Percentiles rank a stretch among this genome's conserved stretches.
Evolutionary conservation across 179 eudicot genomes (phyloP).

Genomic region (Amaranthus tricolor): DNA sequence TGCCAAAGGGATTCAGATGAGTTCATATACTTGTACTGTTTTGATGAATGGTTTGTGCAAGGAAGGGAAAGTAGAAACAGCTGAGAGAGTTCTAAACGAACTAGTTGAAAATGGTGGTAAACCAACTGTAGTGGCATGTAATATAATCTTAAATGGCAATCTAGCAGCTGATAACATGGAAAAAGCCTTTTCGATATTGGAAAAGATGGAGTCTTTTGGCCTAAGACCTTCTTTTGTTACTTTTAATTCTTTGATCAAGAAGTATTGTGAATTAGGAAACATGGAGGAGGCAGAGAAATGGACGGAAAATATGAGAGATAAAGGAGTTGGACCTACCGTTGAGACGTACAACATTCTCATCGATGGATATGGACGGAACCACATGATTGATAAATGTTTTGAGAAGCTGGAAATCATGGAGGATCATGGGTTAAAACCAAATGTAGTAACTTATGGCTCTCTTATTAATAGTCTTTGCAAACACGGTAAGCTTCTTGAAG

Average conservation of each 20-base stretch:
- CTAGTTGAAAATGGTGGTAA: conserved; percentile 40
- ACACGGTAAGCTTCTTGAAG: conserved; percentile 63
- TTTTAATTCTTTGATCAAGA: conserved; percentile 51
- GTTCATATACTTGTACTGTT: conserved; percentile 46
- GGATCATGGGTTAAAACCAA: conserved; percentile 48
- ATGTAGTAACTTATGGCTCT: conserved; percentile 67
- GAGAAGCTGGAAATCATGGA: conserved; percentile 66
- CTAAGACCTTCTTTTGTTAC: conserved; percentile 48
- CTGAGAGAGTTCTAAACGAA: conserved; percentile 47
- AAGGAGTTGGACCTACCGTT: conserved; percentile 46
- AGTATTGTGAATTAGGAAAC: conserved; percentile 45
- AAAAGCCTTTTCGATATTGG: conserved; percentile 44
- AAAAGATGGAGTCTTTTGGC: conserved; percentile 49
- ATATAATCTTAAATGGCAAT: conserved; percentile 62
- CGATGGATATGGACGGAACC: conserved; percentile 58
- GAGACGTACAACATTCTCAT: conserved; percentile 67
- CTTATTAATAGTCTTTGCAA: conserved; percentile 66
- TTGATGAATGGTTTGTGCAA: conserved; percentile 73
- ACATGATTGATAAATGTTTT: conserved; percentile 56
- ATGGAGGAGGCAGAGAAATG: conserved; percentile 56
- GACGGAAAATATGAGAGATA: conserved; percentile 55
- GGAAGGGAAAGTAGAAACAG: conserved; percentile 56
- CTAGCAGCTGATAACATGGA: conserved; percentile 48
- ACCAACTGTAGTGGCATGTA: conserved; percentile 56
- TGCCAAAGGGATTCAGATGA: conserved; percentile 38